Evolutionary conservation across 352 stramenopile species (phyloP), one percentile per base, ranked within the genome.

Genomic region (Phytophthora sansomeana): DNA sequence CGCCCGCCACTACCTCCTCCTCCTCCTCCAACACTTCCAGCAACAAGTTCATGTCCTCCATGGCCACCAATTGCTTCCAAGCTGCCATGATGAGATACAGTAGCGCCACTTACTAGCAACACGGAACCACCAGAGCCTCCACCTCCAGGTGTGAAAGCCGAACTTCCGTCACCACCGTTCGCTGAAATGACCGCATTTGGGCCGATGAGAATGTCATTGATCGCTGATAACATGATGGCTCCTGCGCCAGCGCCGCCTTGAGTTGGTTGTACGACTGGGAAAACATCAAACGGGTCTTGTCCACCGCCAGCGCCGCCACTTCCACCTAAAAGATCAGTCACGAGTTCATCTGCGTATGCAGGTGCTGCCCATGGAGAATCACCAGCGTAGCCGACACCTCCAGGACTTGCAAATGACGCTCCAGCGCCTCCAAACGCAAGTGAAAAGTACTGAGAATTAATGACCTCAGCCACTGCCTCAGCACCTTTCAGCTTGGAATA

Each of bases 141-240:
- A 42, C 83, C 80, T 17, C 84, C 87, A 19, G 83, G 83, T 6
- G 76, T 88, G 53, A 76, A 90, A 1, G 73, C 85, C 16, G 72
- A 58, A 14, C 75, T 69, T 6, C 88, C 89, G 8, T 69, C 53
- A 0, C 71, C 85, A 6, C 89, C 89, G 33, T 98, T 91, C 1
- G 92, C 92, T 17, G 68, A 78, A 36, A 99, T 75, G 16, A 74
- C 73, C 11, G 77, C 87, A 58, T 89, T 90, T 0, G 69, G 65
- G 0, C 93, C 95, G 6, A 99, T 77, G 5, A 96, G 68, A 16
- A 99, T 89, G 63, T 99, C 97, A 69, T 99, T 99, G 6, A 97
- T 63, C 2, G 96, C 95, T 5, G 91, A 82, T 6, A 99, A 71
- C 33, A 89, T 66, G n/a, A 92, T 79, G 2, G 69, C 74, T n/a